A percentile compares a stretch with the other conserved stretches of the same genome.
These are phyloP conservation scores for Tetrahymena thermophila DNA, from an alignment of 73 alveolate species.

Conservation along the genomic window DNA sequence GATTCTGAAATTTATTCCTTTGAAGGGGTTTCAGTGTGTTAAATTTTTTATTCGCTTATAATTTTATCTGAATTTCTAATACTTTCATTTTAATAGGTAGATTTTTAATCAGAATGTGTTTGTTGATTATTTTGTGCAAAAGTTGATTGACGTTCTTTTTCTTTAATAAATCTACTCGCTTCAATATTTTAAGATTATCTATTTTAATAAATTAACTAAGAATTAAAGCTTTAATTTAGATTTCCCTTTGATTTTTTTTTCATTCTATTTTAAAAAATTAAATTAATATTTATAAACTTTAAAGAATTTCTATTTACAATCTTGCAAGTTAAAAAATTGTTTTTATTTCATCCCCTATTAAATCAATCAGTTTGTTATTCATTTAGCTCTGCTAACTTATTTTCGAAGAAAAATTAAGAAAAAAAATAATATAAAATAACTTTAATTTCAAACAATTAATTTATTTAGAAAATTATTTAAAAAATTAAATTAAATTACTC, in stretches of 20 bases:
- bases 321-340: neutral
- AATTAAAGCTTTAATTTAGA: neutral
- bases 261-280: neutral
- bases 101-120: neutral
- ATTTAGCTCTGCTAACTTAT: neutral
- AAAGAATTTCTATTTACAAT: neutral
- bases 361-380: neutral
- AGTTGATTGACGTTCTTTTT: neutral
- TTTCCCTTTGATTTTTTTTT: neutral
- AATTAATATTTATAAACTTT: neutral
- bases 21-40: neutral
- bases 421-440: too few relatives aligned
- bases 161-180: neutral
- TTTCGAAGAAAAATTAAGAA: too few relatives aligned
- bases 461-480: neutral
- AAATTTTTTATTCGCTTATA: neutral
- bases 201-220: neutral
- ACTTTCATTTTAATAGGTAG: neutral
- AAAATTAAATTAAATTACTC: neutral
- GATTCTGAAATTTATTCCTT: neutral
- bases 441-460: neutral
- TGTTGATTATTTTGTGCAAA: neutral
- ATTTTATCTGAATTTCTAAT: neutral
- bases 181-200: neutral
- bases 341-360: neutral